Evolutionary conservation across 2,329 filamentous ascomycete species (phyloP), one percentile per base, ranked within the genome.

Genomic region (Sporothrix curviconia): DNA sequence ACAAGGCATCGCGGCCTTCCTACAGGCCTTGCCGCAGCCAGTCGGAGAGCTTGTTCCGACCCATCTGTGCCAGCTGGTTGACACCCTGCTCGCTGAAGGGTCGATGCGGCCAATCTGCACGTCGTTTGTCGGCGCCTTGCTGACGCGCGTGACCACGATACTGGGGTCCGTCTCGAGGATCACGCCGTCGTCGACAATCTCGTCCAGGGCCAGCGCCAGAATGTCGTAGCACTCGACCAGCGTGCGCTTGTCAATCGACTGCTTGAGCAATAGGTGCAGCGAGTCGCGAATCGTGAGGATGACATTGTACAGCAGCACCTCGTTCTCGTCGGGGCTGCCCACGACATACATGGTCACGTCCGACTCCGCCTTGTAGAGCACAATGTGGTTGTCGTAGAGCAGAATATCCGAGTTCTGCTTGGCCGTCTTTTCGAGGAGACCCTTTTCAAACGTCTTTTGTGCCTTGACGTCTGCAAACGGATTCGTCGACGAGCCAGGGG

Each of bases 161-260:
- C 94, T 92, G 1, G 94, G 92, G 71, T 99, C 94, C 0, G 92
- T 97, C 77, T 99, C 94, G 61, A 99, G 84, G 66, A 99, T 92
- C 70, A 97, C 95, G 60, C 94, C 94, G 69, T 95, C 91, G 73
- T 96, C 91, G 55, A 95, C 84, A 61, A 95, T 92, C 74, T 99
- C 94, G 72, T 99, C 94, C 63, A 99, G 89, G 44, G 92, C 90
- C 55, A 99, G 83, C 14, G 91, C 89, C 61, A 96, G 89, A 22
- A 97, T 82, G 73, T 97, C 94, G 78, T 97, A 99, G 81, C 97
- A 97, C 76, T 99, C 94, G 68, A 97, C 87, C 64, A 97, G 91
- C 58, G 94, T 97, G 64, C 94, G 87, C 81, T 96, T 96, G 78
- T 99, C 94, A 52, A 95, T 92, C 34, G 90, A 90, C 81, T 95